Evolutionary conservation across 306 rosid species (phyloP).

Genomic region (Castanopsis chinensis): DNA sequence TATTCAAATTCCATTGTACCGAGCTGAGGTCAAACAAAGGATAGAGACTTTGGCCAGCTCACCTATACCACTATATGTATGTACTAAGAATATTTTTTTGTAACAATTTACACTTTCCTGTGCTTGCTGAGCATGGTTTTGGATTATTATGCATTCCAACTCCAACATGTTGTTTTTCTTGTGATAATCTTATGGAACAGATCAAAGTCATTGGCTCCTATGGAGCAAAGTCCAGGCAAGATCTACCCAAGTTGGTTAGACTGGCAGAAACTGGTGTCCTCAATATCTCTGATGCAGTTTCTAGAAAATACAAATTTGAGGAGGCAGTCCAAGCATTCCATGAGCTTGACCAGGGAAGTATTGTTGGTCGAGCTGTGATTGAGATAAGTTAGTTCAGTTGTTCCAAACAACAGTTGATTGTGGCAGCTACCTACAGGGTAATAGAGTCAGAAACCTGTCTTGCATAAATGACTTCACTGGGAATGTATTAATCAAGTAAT

Average conservation of each 20-base stretch:
- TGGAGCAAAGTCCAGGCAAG: conserved; percentile 97
- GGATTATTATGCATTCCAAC: background rate
- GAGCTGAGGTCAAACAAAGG: background rate
- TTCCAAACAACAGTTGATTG: conserved; percentile 14
- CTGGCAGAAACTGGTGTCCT: conserved; percentile 85
- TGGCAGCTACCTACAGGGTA: background rate
- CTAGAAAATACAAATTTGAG: conserved; percentile 76
- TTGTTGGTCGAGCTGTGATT: conserved; percentile 73
- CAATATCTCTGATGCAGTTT: conserved; percentile 67
- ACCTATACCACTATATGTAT: background rate
- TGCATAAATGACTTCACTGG: background rate
- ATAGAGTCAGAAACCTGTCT: background rate
- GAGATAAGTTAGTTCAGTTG: conserved; percentile 51
- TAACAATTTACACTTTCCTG: background rate
- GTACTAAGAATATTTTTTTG: background rate
- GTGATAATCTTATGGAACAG: conserved; percentile 36
- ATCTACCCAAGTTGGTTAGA: conserved; percentile 89
- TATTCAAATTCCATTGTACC: background rate
- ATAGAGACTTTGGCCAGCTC: background rate
- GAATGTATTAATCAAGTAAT: background rate
- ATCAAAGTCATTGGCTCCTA: conserved; percentile 85
- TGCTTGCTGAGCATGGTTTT: background rate
- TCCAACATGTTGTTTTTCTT: background rate
- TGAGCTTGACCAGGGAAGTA: conserved; percentile 75
- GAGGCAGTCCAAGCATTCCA: conserved; percentile 71